Evolutionary conservation across 2,329 filamentous ascomycete genomes (phyloP), one percentile per base, ranked within the genome.

Genomic region (Septoria linicola): DNA sequence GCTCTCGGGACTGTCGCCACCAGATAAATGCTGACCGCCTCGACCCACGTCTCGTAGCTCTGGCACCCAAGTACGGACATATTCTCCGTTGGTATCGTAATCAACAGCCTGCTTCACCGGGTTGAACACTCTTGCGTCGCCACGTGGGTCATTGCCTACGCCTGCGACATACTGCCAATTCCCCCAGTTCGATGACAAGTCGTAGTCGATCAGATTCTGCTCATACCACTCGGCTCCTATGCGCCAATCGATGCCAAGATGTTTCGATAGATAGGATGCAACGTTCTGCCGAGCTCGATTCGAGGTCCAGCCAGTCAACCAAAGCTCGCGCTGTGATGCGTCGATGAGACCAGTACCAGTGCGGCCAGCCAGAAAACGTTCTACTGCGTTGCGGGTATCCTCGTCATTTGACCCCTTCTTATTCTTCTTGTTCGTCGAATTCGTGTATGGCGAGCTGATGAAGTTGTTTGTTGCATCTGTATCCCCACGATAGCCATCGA

Each of bases 211-310:
- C 2, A 91, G 75, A 63, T 87, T 73, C 64, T 79, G 81, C 66
- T 92, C 88, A 63, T 91, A 92, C 85, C 86, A 92, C 66, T 91
- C 88, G 0, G 87, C 88, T 0, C 88, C 88, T 11, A 88, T 77
- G 0, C 87, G 80, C 88, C 88, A 93, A 68, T 92, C 88, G 17
- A 92, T 82, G 1, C 78, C 77, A 2, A 91, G 73, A 54, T 89
- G 85, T 59, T 88, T 89, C 0, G 85, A 71, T 1, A 91, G 72
- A 65, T 88, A 92, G 13, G 78, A 85, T 0, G 87, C 87, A 1
- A 89, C 85, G 48, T 91, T 90, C 66, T 91, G 87, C 2, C 88
- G 75, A 0, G 86, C 83, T 11, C 87, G 78, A 63, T 90, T 90
- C 1, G 84, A 87, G 0, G 87, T 90, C 66, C 89, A 91, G 0